A percentile compares a stretch with the other conserved stretches of the same genome.
These are phyloP conservation scores for Sphagnum contortum DNA, from an alignment of 225 moss, liverwort and hornwort species.

Conservation along the genomic window DNA sequence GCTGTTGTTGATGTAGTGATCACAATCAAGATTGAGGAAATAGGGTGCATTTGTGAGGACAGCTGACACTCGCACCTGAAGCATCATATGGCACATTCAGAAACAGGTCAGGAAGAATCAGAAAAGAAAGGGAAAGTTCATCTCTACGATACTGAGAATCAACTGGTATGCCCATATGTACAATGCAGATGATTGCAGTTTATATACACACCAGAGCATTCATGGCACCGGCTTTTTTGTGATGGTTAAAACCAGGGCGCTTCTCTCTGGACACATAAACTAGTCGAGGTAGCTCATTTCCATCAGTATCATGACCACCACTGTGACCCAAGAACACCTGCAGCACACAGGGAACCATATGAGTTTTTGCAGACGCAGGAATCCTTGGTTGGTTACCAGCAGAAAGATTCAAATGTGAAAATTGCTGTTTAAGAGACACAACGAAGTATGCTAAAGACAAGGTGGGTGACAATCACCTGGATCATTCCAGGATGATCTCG, in stretches of 20 bases:
- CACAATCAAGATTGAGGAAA: conserved; percentile 94
- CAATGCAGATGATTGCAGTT: neutral
- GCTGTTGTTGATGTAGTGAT: conserved; percentile 99
- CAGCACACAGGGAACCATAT: neutral
- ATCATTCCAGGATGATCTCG: conserved; percentile 96
- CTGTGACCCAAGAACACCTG: conserved; percentile 92
- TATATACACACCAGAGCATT: conserved; percentile 47
- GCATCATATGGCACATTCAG: neutral
- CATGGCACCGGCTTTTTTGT: conserved; percentile 98
- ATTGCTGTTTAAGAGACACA: too few relatives aligned
- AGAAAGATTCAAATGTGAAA: too few relatives aligned
- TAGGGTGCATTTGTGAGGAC: conserved; percentile 88
- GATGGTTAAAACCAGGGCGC: conserved; percentile 87
- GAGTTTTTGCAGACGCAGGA: neutral
- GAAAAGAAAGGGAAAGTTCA: neutral
- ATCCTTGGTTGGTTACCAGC: neutral
- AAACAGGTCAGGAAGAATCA: neutral
- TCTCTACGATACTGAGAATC: neutral
- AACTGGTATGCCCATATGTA: neutral
- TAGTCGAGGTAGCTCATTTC: conserved; percentile 79
- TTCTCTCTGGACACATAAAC: conserved; percentile 95
- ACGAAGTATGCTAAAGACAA: too few relatives aligned
- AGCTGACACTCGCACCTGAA: conserved; percentile 66
- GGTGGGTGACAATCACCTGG: conserved; percentile 21
- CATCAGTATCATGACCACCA: conserved; percentile 83